Evolutionary conservation across 345 rosid species (phyloP).

Genomic region (Psidium friedrichsthalianum): DNA sequence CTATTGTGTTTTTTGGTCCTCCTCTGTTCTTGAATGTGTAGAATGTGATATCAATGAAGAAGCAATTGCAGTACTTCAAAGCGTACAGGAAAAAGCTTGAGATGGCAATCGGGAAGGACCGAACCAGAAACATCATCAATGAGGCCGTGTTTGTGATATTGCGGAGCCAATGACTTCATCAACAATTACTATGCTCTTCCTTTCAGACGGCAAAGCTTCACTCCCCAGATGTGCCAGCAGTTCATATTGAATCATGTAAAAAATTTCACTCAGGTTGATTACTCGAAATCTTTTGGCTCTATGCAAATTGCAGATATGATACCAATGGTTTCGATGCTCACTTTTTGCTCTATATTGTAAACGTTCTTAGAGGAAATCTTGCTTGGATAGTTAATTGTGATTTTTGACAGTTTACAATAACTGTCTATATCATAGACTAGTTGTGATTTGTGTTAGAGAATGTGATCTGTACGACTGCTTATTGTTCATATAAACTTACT

Average conservation of each 20-base stretch:
- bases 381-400: not conserved
- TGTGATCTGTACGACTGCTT: not conserved
- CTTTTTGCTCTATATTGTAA: not conserved
- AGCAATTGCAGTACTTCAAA: slow-evolving; percentile 4
- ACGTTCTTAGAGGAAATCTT: not conserved
- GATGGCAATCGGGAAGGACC: not conserved
- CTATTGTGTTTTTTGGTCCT: not conserved
- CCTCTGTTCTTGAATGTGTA: not conserved
- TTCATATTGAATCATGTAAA: not conserved
- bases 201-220: not conserved
- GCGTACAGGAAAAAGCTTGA: not conserved
- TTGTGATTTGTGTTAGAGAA: not conserved
- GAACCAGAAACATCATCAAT: not conserved
- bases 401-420: not conserved
- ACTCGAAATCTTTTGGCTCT: not conserved
- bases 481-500: no score
- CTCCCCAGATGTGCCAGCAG: not conserved
- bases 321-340: not conserved
- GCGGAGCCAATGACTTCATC: slow-evolving; percentile 7
- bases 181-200: not conserved
- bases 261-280: not conserved
- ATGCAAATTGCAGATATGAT: not conserved
- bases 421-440: not conserved
- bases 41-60: not conserved
- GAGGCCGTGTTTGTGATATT: slow-evolving; percentile 1